Evolutionary conservation across 805 yeast species (phyloP).

Genomic region (Candida yuanshanica): DNA sequence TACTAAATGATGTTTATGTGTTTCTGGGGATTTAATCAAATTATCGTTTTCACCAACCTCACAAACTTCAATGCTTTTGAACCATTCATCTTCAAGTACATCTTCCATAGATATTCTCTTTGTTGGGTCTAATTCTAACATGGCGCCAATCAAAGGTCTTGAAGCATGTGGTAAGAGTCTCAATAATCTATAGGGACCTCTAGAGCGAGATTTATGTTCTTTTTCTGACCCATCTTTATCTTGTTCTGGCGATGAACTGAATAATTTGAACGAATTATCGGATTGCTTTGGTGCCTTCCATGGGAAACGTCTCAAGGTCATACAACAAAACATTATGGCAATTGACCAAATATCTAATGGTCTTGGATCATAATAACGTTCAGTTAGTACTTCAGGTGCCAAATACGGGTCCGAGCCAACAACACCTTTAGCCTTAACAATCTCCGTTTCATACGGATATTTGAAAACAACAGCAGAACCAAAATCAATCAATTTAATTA

Average conservation of each 20-base stretch:
- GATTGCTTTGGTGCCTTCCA: slow-evolving; percentile 87
- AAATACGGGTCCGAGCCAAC: slow-evolving; percentile 96
- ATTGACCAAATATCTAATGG: slow-evolving; percentile 90
- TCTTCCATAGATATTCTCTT: slow-evolving; percentile 55
- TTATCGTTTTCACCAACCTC: slow-evolving; percentile 21
- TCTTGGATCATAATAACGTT: slow-evolving; percentile 68
- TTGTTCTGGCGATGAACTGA: slow-evolving; percentile 37
- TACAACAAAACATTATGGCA: slow-evolving; percentile 89
- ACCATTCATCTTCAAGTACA: slow-evolving; percentile 53
- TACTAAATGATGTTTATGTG: slow-evolving; percentile 62
- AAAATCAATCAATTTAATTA: slow-evolving; percentile 84
- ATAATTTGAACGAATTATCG: slow-evolving; percentile 72
- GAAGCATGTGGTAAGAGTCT: slow-evolving; percentile 66
- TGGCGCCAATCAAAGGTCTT: slow-evolving; percentile 52
- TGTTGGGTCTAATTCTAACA: slow-evolving; percentile 58
- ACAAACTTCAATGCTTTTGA: slow-evolving; percentile 52
- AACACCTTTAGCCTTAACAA: slow-evolving; percentile 70
- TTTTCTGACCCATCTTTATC: slow-evolving; percentile 21
- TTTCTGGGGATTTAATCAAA: slow-evolving; percentile 24
- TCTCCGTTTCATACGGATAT: slow-evolving; percentile 51
- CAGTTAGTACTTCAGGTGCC: slow-evolving; percentile 81
- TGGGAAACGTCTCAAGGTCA: slow-evolving; percentile 82
- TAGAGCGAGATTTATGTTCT: slow-evolving; percentile 34
- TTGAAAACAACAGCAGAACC: slow-evolving; percentile 87
- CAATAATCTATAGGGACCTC: slow-evolving; percentile 70